Conservation (phyloP, 108 stramenopile species). For the Mayamaea pseudoterrestris region DNA sequence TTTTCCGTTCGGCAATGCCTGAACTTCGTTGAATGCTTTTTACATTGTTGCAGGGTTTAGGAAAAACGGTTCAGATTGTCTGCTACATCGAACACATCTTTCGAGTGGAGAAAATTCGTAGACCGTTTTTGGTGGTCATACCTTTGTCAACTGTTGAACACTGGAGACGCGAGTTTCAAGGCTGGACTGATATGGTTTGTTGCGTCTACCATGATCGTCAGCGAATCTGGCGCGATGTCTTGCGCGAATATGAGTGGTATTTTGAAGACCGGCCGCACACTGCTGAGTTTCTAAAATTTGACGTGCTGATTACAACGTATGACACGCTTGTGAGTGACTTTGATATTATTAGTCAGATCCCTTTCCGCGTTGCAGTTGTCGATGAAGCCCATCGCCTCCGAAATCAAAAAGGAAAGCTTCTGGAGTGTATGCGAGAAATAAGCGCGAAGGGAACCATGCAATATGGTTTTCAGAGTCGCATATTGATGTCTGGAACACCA, state of each 20-base stretch:
- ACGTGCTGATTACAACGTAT: conserved; percentile 90
- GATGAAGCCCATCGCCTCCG: conserved; percentile 97
- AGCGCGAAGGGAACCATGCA: conserved; percentile 66
- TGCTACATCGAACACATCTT: conserved; percentile 88
- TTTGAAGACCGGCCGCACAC: conserved; percentile 92
- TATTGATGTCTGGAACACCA: conserved; percentile 98
- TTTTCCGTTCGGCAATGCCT: background rate
- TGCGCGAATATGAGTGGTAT: conserved; percentile 97
- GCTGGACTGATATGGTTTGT: conserved; percentile 93
- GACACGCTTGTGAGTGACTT: conserved; percentile 88
- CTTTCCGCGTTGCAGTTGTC: conserved; percentile 85
- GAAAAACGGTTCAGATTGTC: conserved; percentile 90
- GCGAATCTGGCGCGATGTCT: conserved; percentile 90
- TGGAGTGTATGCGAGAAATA: conserved; percentile 92
- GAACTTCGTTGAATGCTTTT: too few relatives aligned
- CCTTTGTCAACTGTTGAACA: conserved; percentile 96
- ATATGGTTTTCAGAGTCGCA: conserved; percentile 88
- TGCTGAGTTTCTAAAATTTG: conserved; percentile 90
- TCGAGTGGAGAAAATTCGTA: conserved; percentile 80
- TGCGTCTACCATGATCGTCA: conserved; percentile 95
- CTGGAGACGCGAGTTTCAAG: conserved; percentile 95
- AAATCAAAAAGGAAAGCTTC: conserved; percentile 85
- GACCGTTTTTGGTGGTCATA: conserved; percentile 94
- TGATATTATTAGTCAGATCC: conserved; percentile 78
- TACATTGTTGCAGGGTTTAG: conserved; percentile 8